phyloP scores from a whole-genome alignment of 78 protist genomes.

The Mastigamoeba balamuthi region DNA sequence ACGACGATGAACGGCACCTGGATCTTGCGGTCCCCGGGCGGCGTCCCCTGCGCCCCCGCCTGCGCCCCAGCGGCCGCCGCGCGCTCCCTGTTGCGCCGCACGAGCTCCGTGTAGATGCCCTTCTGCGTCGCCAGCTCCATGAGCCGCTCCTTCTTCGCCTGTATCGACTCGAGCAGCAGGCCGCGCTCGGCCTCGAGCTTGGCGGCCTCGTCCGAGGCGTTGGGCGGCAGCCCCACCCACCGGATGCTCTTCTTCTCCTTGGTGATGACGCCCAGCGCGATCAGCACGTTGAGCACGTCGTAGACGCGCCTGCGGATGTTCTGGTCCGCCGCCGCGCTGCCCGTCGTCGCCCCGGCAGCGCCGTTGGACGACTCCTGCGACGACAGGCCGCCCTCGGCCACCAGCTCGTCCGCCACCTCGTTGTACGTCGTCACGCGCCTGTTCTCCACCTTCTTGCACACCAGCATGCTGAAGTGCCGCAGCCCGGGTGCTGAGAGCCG shows the following conservation, averaged over 20 bases:
- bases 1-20: constrained; percentile 69
- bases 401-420: constrained; percentile 47
- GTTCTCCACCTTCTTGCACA: constrained; percentile 49
- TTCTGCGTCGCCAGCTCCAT: constrained; percentile 16
- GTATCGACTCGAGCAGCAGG: constrained; percentile 8
- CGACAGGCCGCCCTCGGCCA: neutral
- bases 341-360: no score
- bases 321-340: constrained; percentile 31
- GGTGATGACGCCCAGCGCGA: constrained; percentile 76
- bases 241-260: constrained; percentile 67
- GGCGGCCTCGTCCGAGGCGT: neutral
- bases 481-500: no score
- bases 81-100: constrained; percentile 2
- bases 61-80: neutral
- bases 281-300: constrained; percentile 83
- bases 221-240: constrained; percentile 74
- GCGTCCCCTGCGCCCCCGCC: neutral
- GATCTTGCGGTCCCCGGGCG: constrained; percentile 11
- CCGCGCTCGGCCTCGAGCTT: constrained; percentile 7
- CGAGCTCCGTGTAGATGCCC: neutral
- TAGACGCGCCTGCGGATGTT: constrained; percentile 85
- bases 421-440: constrained; percentile 44
- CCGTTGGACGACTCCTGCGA: neutral
- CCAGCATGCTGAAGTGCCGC: no score
- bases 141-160: constrained; percentile 1